A percentile compares a stretch with the other conserved stretches of the same genome.
These are phyloP conservation scores for Coleophoma eucalyptorum DNA, from an alignment of 2,329 filamentous ascomycete genomes.

Conservation along the genomic window DNA sequence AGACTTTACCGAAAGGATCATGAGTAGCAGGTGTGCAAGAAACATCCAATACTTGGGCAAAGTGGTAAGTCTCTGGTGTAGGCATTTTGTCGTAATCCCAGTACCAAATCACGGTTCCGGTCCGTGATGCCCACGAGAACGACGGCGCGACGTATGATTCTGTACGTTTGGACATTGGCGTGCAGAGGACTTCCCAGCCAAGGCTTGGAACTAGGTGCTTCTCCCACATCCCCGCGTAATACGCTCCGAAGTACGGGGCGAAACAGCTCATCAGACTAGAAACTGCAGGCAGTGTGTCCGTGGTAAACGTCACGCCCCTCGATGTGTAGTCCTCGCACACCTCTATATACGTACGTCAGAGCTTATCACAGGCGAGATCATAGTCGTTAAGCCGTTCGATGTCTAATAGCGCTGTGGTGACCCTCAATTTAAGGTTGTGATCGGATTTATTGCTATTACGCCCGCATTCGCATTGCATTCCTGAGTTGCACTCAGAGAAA, in stretches of 20 bases:
- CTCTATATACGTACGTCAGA: not conserved
- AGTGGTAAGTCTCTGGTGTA: not conserved
- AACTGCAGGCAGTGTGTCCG: not conserved
- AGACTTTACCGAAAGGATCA: not conserved
- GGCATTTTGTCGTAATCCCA: not conserved
- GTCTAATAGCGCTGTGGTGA: too few relatives aligned
- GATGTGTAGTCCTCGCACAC: not conserved
- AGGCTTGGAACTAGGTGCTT: not conserved
- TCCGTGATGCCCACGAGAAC: not conserved
- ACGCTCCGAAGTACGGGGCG: not conserved
- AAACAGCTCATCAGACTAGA: not conserved
- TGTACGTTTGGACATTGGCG: not conserved
- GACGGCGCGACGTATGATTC: not conserved
- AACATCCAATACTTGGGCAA: not conserved
- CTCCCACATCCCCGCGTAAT: not conserved
- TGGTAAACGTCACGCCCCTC: not conserved
- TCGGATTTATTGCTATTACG: not conserved
- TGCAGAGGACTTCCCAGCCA: not conserved
- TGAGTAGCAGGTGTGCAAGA: not conserved
- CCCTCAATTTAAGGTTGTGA: too few relatives aligned
- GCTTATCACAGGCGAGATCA: not conserved
- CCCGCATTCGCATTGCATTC: not conserved
- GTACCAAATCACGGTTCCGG: not conserved
- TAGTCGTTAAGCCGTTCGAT: too few relatives aligned
- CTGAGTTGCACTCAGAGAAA: not conserved